Base-by-base conservation (phyloP, 139 green algal species). In the Medakamo hakoo region DNA sequence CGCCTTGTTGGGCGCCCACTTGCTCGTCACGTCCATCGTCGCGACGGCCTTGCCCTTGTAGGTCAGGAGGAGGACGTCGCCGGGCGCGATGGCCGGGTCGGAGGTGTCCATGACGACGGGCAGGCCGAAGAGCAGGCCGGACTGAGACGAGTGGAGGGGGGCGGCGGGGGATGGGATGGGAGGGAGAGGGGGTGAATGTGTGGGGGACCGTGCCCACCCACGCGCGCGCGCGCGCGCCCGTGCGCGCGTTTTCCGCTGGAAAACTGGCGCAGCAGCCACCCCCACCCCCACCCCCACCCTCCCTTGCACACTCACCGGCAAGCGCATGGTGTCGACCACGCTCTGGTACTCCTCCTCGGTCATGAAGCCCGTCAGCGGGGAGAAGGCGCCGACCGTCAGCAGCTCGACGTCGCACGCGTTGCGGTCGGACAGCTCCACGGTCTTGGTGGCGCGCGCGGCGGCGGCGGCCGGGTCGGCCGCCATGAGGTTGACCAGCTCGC, bases 361-460 rank as follows among this genome's bases (percentile, higher is more conserved):
- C 73, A 96, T 85, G 76, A 95, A 95, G 59, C 89, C 89, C 48
- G 82, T 70, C 55, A 96, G 69, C 1, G 89, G 89, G 24, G 86
- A 92, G 70, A 96, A 96, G 52, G 66, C 86, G 23, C 79, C 88
- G 27, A 93, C 81, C 4, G 64, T 63, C 4, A 95, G 79, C 55
- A 95, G 86, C 80, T 95, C 88, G 23, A 95, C 82, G 57, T 95
- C 88, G 71, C 88, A 95, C 2, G 88, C 88, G 66, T 92, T 89
- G 26, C 88, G 76, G 63, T 95, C 86, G 30, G 68, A 85, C 30
- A 84, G 85, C 73, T 94, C 85, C 18, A 94, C 63, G 55, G 68
- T 79, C 63, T 86, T 78, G 65, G 68, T 85, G 78, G 75, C 85
- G 29, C 49, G 58, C 19, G 68, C 70, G 1, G 78, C 68, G 3